Conservation (phyloP, 495 filamentous ascomycete species). For the Neurospora tetrasperma region DNA sequence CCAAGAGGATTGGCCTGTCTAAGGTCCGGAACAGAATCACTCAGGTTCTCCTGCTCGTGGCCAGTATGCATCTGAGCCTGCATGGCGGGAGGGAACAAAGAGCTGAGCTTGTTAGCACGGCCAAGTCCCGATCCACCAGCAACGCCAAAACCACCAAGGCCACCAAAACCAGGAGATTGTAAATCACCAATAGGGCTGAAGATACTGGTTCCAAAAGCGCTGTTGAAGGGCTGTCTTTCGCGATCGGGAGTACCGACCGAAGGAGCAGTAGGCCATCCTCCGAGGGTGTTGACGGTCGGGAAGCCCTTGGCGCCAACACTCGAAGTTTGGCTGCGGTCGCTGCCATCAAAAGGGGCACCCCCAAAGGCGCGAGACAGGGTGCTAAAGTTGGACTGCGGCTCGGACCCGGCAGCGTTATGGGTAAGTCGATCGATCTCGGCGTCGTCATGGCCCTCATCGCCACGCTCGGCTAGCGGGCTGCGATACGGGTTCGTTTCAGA, state of each 20-base stretch:
- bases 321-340: constrained; percentile 84
- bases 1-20: constrained; percentile 42
- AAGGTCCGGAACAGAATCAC: constrained; percentile 41
- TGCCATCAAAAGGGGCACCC: constrained; percentile 50
- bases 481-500: constrained; percentile 97
- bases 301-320: constrained; percentile 69
- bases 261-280: constrained; percentile 57
- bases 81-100: constrained; percentile 78
- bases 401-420: constrained; percentile 27
- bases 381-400: constrained; percentile 35
- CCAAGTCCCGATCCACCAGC: constrained; percentile 40
- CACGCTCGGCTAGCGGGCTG: constrained; percentile 57
- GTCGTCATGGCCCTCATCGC: constrained; percentile 55
- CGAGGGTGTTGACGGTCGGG: constrained; percentile 50
- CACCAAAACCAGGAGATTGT: constrained; percentile 60
- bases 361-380: constrained; percentile 39
- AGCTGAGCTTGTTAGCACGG: constrained; percentile 73
- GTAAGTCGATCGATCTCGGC: constrained; percentile 44
- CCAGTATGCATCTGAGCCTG: constrained; percentile 69
- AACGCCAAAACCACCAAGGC: constrained; percentile 42
- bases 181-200: constrained; percentile 64
- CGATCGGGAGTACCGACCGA: constrained; percentile 68
- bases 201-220: constrained; percentile 59
- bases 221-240: constrained; percentile 50
- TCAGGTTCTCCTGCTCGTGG: constrained; percentile 45